Conservation (phyloP, 192 early-diverging fungal species). For the Backusella luteola region DNA sequence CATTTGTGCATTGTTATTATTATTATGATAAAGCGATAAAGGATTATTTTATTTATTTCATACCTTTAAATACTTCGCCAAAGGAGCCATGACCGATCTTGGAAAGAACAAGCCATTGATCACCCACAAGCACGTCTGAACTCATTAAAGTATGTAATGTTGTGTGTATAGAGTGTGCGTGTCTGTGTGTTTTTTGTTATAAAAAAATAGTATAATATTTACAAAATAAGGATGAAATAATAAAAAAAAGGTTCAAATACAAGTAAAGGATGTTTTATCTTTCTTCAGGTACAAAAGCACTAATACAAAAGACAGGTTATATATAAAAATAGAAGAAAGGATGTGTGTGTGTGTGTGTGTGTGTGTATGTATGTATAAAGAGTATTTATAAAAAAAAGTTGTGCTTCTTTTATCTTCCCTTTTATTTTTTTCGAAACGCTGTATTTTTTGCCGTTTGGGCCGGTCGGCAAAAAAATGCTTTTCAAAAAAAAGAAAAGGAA, state of each 20-base stretch:
- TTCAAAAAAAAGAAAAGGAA: neutral
- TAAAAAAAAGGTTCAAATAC: neutral
- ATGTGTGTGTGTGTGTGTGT: neutral
- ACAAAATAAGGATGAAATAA: neutral
- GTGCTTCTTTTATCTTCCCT: neutral
- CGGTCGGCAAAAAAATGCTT: neutral
- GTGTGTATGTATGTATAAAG: neutral
- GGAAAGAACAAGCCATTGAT: constrained; percentile 50
- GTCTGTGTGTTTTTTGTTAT: neutral
- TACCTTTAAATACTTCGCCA: constrained; percentile 61
- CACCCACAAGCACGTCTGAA: constrained; percentile 43
- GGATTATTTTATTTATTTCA: neutral
- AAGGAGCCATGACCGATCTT: constrained; percentile 60
- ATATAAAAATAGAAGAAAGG: neutral
- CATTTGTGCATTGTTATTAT: neutral
- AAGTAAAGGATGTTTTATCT: neutral
- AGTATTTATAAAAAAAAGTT: neutral
- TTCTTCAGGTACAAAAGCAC: neutral
- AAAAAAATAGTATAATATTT: constrained; percentile 2
- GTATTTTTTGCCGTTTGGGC: neutral
- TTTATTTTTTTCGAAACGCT: neutral
- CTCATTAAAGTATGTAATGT: neutral
- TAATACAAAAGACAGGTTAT: neutral
- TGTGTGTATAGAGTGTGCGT: neutral
- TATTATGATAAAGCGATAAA: neutral